A percentile compares a stretch with the other conserved stretches of the same genome.
phyloP scores from a whole-genome alignment of 352 stramenopile species.

The Phytopythium sindhum region DNA sequence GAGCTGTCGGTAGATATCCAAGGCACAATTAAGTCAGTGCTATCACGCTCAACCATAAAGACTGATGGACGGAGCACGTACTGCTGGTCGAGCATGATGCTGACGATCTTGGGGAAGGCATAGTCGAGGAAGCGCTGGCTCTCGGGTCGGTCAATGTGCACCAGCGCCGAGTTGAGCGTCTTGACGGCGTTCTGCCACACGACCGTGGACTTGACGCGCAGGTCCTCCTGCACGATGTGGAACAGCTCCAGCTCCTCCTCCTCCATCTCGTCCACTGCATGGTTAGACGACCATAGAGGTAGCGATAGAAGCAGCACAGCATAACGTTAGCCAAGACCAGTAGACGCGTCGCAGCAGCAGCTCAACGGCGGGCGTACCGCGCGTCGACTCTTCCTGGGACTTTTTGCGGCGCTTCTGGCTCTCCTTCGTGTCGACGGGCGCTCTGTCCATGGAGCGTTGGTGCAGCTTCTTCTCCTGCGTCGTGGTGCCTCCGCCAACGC shows the following conservation, averaged over 20 bases:
- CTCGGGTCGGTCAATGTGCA: slow-evolving; percentile 64
- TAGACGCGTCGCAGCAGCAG: not conserved
- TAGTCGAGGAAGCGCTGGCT: slow-evolving; percentile 77
- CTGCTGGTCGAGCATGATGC: slow-evolving; percentile 90
- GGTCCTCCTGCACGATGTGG: slow-evolving; percentile 79
- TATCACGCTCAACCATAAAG: not conserved
- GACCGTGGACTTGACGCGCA: slow-evolving; percentile 87
- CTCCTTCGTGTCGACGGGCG: slow-evolving; percentile 41
- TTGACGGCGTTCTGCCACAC: slow-evolving; percentile 89
- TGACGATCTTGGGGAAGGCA: slow-evolving; percentile 77
- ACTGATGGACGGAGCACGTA: slow-evolving; percentile 28
- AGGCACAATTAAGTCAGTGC: slow-evolving; percentile 2
- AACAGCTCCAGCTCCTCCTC: slow-evolving; percentile 84
- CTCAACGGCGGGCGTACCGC: slow-evolving; percentile 11
- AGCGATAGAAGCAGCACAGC: not conserved
- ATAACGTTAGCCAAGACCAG: not conserved
- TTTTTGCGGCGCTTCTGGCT: slow-evolving; percentile 71
- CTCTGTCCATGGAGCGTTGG: slow-evolving; percentile 50
- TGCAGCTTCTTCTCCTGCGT: slow-evolving; percentile 58
- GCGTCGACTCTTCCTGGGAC: slow-evolving; percentile 37
- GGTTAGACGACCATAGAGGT: not conserved
- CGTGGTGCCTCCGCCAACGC: slow-evolving; percentile 1
- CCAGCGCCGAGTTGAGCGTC: slow-evolving; percentile 69
- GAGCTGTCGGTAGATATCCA: slow-evolving; percentile 31
- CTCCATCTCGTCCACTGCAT: slow-evolving; percentile 52